These are phyloP conservation scores for Podila clonocystis DNA, from an alignment of 192 early-diverging fungal genomes.

Conservation along the genomic window DNA sequence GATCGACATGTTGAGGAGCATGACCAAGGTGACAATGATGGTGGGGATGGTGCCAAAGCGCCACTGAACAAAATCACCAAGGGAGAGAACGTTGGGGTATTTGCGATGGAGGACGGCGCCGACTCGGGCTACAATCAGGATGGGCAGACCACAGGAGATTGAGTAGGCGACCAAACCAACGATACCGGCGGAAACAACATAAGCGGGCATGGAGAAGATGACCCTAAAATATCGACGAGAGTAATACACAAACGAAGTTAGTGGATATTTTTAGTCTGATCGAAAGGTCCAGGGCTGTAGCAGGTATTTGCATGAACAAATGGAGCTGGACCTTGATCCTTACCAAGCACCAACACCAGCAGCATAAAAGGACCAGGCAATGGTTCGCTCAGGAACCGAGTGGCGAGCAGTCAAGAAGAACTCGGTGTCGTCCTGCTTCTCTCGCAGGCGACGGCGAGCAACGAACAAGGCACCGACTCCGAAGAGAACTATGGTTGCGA, in stretches of 20 bases:
- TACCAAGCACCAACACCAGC: slow-evolving; percentile 45
- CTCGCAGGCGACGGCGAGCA: slow-evolving; percentile 32
- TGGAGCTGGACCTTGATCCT: too few relatives aligned
- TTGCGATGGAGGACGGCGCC: slow-evolving; percentile 66
- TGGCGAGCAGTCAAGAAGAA: slow-evolving; percentile 54
- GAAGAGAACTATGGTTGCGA: slow-evolving; percentile 41
- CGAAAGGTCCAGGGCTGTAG: background rate
- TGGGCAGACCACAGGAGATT: slow-evolving; percentile 67
- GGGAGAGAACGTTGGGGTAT: slow-evolving; percentile 70
- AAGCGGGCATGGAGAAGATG: slow-evolving; percentile 72
- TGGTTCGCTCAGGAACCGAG: slow-evolving; percentile 33
- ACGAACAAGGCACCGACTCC: slow-evolving; percentile 40
- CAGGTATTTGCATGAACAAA: too few relatives aligned
- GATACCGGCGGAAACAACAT: slow-evolving; percentile 71
- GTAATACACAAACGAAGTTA: background rate
- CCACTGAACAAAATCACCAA: slow-evolving; percentile 71
- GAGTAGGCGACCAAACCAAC: slow-evolving; percentile 74
- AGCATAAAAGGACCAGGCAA: slow-evolving; percentile 53
- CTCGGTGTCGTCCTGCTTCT: slow-evolving; percentile 47
- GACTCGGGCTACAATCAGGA: slow-evolving; percentile 66
- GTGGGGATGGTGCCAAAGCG: slow-evolving; percentile 71
- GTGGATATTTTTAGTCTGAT: background rate
- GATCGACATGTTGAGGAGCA: slow-evolving; percentile 69
- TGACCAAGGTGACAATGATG: slow-evolving; percentile 64
- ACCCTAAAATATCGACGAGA: slow-evolving; percentile 49